A percentile compares a stretch with the other conserved stretches of the same genome.
Conservation (phyloP, 192 early-diverging fungal genomes). For the Coemansia sp. region DNA sequence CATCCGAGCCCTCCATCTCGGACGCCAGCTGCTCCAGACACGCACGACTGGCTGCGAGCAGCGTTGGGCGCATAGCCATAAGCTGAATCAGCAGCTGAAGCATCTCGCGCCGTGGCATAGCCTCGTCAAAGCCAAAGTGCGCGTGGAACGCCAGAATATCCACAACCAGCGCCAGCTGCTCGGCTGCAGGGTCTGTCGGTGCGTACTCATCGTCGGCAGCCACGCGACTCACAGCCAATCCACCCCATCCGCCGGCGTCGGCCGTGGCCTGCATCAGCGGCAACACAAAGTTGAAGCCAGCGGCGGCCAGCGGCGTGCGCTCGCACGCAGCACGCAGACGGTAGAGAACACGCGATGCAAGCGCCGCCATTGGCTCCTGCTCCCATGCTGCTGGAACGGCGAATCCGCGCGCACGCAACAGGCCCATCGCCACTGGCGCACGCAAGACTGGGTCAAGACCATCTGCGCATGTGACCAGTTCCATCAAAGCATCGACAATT, state of each 20-base stretch:
- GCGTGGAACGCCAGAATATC: slow-evolving; percentile 68
- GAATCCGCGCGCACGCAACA: slow-evolving; percentile 37
- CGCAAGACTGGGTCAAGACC: slow-evolving; percentile 30
- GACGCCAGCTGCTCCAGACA: slow-evolving; percentile 60
- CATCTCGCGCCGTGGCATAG: slow-evolving; percentile 65
- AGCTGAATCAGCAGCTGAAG: slow-evolving; percentile 59
- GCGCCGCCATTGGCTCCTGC: slow-evolving; percentile 34
- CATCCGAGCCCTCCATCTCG: slow-evolving; percentile 48
- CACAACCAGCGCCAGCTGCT: slow-evolving; percentile 67
- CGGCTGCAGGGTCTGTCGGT: slow-evolving; percentile 45
- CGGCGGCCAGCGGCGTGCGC: slow-evolving; percentile 55
- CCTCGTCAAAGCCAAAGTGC: slow-evolving; percentile 27
- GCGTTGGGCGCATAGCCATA: slow-evolving; percentile 59
- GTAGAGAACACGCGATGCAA: slow-evolving; percentile 64
- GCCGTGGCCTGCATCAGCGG: slow-evolving; percentile 67
- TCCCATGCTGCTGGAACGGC: slow-evolving; percentile 29
- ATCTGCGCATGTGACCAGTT: slow-evolving; percentile 53
- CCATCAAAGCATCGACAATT: slow-evolving; percentile 60
- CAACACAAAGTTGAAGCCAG: slow-evolving; percentile 67
- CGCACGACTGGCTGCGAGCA: slow-evolving; percentile 40
- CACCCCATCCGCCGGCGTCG: slow-evolving; percentile 62
- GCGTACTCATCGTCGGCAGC: slow-evolving; percentile 45
- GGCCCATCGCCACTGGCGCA: slow-evolving; percentile 32
- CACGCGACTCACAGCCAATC: slow-evolving; percentile 14
- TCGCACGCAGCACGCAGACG: slow-evolving; percentile 62